Evolutionary conservation across 192 early-diverging fungal species (phyloP), one percentile per base, ranked within the genome.

Genomic region (Paraglomus brasilianum): DNA sequence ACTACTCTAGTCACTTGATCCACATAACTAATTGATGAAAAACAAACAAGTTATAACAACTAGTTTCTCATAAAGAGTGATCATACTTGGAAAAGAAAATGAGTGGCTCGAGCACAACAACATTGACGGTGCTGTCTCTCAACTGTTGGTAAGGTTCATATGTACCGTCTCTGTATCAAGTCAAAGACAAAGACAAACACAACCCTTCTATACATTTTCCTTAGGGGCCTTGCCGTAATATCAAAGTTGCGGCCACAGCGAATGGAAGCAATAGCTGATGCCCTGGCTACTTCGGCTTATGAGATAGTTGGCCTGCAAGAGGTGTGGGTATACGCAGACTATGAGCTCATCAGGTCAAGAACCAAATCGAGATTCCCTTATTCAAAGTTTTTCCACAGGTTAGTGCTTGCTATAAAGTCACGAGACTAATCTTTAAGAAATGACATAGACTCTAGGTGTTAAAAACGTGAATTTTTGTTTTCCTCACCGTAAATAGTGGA

Each of bases 81-180:
- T 30, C 3, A 30, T 30, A 30, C 30, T 3, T 30, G 30, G 30
- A 30, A 30, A n/a, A 30, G 1, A 30, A 30, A 17, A 69, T 69
- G 67, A 69, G 67, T 9, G 67, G 53, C 14, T 69, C 67, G 45
- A 69, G 53, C 58, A 69, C 69, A 7, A 74, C 65, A 17, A 61
- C 55, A 45, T 72, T 83, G 14, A 71, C 77, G 42, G 81, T 83
- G 9, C 51, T 83, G 7, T 71, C 81, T 10, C 60, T 83, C 45
- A 83, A 83, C 58, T 85, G 84, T 69, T 85, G 84, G 84, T 79
- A 81, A 60, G 44, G 4, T 5, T 36, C n/a, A n/a, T 43, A 2
- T 42, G 40, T 21, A 24, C 22, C 45, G 30, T 17, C 19, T 46
- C 22, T 47, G 14, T 65, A 14, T 57, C 15, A 7, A 44, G 2